Base-by-base conservation (phyloP, 2,329 filamentous ascomycete genomes). In the Plenodomus lindquistii region DNA sequence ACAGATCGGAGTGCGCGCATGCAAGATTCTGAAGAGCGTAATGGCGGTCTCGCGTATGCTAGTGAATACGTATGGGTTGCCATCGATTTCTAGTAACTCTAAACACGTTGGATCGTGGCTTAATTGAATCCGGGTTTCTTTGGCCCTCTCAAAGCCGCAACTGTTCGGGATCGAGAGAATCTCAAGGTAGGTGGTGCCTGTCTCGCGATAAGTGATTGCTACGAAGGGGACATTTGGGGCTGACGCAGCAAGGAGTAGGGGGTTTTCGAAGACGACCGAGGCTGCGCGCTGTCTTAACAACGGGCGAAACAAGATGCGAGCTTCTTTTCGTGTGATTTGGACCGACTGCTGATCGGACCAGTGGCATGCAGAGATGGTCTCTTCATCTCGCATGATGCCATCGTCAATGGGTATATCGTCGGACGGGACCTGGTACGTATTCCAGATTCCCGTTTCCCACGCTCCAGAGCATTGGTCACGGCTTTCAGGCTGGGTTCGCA, bases 81-180 rank as follows among this genome's bases (percentile, higher is more conserved):
- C 57, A 13, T 48, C 18, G 9, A 67, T 48, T 1, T 56, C 44
- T 9, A 73, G 41, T 15, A 72, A 53, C 38, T 71, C 63, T 34
- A 73, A 43, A 41, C 69, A 72, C 6, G 70, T 69, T 16, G 68
- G 58, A 34, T 73, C 70, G 20, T 54, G 45, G 17, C 50, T 43
- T 17, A 72, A 53, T 11, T 44, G 22, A 17, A 59, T 42, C 24
- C 53, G 54, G 20, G 44, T 46, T 21, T 52, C 29, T 2, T 37
- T 19, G 8, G 48, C 11, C 15, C 35, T 40, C 15, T 53, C 43
- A 41, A 68, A 60, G 16, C 27, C 48, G 9, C 59, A 62, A 10
- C 59, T 50, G 1, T 54, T 29, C 8, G 42, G 40, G 35, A 66
- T 63, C 34, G 5, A 54, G 17, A 60, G 42, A 13, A 62, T 42